Percentiles rank a stretch among this genome's conserved stretches.
Evolutionary conservation across 805 yeast genomes (phyloP).

Genomic region (Starmerella riodocensis): DNA sequence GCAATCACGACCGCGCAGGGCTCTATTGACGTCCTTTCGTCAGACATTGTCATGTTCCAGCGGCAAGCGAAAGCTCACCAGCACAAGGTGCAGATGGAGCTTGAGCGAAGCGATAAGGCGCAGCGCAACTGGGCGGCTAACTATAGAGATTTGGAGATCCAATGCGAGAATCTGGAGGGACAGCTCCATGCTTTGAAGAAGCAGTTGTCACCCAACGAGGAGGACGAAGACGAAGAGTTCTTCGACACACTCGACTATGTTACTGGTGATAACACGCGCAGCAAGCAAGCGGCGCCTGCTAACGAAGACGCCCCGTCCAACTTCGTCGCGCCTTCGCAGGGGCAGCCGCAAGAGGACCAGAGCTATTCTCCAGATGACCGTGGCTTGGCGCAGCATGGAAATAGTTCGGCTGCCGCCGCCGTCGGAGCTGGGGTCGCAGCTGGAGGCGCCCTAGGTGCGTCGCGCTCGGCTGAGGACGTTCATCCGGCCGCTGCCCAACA

Average conservation of each 20-base stretch:
- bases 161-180: conserved; percentile 30
- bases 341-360: not conserved
- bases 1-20: conserved; percentile 18
- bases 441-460: no score
- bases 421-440: no score
- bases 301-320: conserved; percentile 12
- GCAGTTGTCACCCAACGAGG: conserved; percentile 25
- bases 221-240: conserved; percentile 27
- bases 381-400: no score
- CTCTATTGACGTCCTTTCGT: conserved; percentile 16
- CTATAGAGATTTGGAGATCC: conserved; percentile 31
- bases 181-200: conserved; percentile 27
- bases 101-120: conserved; percentile 21
- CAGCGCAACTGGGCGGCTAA: conserved; percentile 32
- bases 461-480: no score
- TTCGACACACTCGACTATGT: conserved; percentile 24
- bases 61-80: conserved; percentile 11
- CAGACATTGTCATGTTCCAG: conserved; percentile 15
- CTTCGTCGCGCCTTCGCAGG: not conserved
- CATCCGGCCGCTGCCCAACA: no score
- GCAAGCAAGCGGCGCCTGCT: no score
- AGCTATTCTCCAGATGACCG: no score
- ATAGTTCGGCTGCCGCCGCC: no score
- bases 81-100: conserved; percentile 8
- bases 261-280: no score